Evolutionary conservation across 305 asterid genomes (phyloP), one percentile per base, ranked within the genome.

Genomic region (Caryopteris hybrid): DNA sequence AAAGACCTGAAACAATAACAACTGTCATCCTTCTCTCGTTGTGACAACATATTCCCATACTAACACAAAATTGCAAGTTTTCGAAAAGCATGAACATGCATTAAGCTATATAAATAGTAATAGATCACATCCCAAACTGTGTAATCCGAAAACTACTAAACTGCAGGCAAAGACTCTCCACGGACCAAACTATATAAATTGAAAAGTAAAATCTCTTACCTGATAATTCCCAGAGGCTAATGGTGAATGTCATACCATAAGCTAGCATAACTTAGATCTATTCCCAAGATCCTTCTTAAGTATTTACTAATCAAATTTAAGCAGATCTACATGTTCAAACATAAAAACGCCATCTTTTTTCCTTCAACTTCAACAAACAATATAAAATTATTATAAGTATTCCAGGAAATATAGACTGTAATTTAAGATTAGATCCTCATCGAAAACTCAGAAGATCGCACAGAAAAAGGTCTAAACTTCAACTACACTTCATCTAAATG

Each of bases 1-100:
- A 52, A 71, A 50, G 39, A 64, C 85, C 96, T 88, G 91, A 67
- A 86, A 86, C 53, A 75, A 70, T 68, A n/a, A n/a, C n/a, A n/a
- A n/a, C 60, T n/a, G 17, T 12, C 51, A 51, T 39, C 29, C 18
- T 33, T 27, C 23, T 10, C 7, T 46, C 31, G 23, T 41, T 21
- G 52, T 18, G 29, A 48, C 13, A 17, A 33, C 6, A 31, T 46
- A 38, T 12, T 38, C 48, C n/a, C 39, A 3, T 13, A 45, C 27
- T 41, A 47, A 18, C 34, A 41, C 8, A 14, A 47, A 22, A 39
- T 16, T 36, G 43, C n/a, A 22, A 12, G 43, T 62, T n/a, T 20
- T 20, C 64, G 56, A 65, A 42, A 12, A 41, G 52, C 66, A 71
- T n/a, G 23, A 50, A 60, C 12, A 57, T 16, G 57, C 66, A 21